phyloP scores from a whole-genome alignment of 1,139 yeast species.

The Lodderomyces oxycetoniae region DNA sequence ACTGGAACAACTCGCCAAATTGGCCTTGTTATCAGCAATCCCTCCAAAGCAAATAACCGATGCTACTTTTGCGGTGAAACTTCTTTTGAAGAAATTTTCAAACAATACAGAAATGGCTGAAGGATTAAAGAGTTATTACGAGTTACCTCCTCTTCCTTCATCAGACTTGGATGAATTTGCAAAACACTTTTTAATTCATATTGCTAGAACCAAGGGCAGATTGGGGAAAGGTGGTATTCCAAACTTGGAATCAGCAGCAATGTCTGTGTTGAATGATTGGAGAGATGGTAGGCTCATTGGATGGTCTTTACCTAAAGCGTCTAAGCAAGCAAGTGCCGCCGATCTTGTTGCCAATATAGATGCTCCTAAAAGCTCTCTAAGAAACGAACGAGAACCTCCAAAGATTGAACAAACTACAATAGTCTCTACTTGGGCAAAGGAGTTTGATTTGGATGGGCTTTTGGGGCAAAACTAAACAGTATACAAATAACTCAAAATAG shows the following conservation, averaged over 20 bases:
- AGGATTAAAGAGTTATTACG: conserved; percentile 66
- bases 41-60: conserved; percentile 86
- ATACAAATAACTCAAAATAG: too few relatives aligned
- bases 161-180: conserved; percentile 61
- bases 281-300: conserved; percentile 93
- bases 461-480: conserved; percentile 46
- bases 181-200: conserved; percentile 83
- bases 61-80: conserved; percentile 76
- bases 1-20: conserved; percentile 76
- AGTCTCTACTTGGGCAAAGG: conserved; percentile 90
- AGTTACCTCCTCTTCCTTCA: conserved; percentile 76
- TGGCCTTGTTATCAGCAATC: conserved; percentile 81
- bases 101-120: conserved; percentile 71
- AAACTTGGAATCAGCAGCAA: conserved; percentile 79
- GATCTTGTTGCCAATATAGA: conserved; percentile 24
- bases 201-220: conserved; percentile 90
- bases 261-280: conserved; percentile 87
- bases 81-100: conserved; percentile 70
- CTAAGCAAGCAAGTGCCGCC: conserved; percentile 30
- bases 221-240: conserved; percentile 92
- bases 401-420: conserved; percentile 73
- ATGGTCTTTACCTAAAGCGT: conserved; percentile 80
- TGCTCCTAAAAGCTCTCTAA: conserved; percentile 39
- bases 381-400: conserved; percentile 46
- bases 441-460: conserved; percentile 84